A percentile compares a stretch with the other conserved stretches of the same genome.
Evolutionary conservation across 73 alveolate species (phyloP).

Genomic region (Paramecium caudatum): DNA sequence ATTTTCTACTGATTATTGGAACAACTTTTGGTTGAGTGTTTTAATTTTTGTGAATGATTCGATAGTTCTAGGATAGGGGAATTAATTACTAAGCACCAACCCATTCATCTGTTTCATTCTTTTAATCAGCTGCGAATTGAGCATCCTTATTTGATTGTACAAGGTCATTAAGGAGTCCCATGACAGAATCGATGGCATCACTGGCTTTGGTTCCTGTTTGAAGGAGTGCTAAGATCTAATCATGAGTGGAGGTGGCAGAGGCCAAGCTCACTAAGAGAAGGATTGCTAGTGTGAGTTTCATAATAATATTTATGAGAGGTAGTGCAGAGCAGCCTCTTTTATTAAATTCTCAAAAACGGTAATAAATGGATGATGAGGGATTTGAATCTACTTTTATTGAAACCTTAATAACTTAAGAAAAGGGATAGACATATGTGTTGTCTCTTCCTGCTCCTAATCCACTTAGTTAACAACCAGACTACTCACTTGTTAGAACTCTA

Average conservation of each 20-base stretch:
- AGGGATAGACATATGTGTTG: background rate
- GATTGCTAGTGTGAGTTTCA: constrained; percentile 29
- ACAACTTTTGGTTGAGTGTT: constrained; percentile 5
- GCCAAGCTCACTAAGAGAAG: constrained; percentile 41
- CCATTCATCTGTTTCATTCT: constrained; percentile 69
- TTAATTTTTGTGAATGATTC: constrained; percentile 61
- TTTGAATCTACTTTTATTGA: constrained; percentile 46
- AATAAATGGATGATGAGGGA: constrained; percentile 60
- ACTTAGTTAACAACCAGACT: background rate
- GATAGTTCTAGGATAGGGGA: background rate
- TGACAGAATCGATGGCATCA: constrained; percentile 66
- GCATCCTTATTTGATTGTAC: constrained; percentile 44
- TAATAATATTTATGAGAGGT: constrained; percentile 34
- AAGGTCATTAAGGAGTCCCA: constrained; percentile 20
- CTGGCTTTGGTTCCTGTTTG: constrained; percentile 57
- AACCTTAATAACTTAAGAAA: constrained; percentile 49
- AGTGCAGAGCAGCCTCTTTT: background rate
- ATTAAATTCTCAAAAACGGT: constrained; percentile 53
- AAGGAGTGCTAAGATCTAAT: constrained; percentile 48
- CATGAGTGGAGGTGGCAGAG: constrained; percentile 57
- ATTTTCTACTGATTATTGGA: constrained; percentile 11
- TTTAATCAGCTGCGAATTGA: constrained; percentile 52
- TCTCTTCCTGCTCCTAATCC: constrained; percentile 53
- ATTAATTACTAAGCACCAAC: constrained; percentile 61
- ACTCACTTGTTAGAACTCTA: too few relatives aligned